Evolutionary conservation across 2,329 filamentous ascomycete species (phyloP).

Genomic region (Alternaria burnsii): DNA sequence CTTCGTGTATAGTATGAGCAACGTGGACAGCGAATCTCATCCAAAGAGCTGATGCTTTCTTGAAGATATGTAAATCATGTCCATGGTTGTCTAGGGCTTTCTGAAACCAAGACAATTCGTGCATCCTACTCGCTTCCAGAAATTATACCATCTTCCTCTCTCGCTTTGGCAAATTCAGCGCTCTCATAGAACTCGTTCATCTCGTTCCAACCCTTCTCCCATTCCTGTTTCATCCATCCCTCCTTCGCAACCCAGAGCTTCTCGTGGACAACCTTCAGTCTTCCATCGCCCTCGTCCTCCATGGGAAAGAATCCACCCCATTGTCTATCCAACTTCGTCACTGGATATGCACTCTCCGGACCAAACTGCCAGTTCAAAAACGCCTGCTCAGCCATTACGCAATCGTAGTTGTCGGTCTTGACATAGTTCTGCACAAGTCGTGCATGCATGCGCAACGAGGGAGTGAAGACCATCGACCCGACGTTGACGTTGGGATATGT

Average conservation of each 20-base stretch:
- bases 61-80: neutral
- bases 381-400: constrained; percentile 45
- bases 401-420: constrained; percentile 42
- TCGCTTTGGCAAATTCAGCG: constrained; percentile 26
- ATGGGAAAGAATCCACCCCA: constrained; percentile 42
- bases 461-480: constrained; percentile 44
- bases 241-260: constrained; percentile 41
- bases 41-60: neutral
- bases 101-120: neutral
- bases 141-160: constrained; percentile 20
- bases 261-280: constrained; percentile 47
- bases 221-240: constrained; percentile 37
- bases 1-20: neutral
- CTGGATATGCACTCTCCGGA: constrained; percentile 38
- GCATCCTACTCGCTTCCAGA: neutral
- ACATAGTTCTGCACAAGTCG: constrained; percentile 45
- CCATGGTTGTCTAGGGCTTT: neutral
- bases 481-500: constrained; percentile 40
- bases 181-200: constrained; percentile 39
- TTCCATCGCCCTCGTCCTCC: constrained; percentile 31
- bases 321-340: constrained; percentile 30
- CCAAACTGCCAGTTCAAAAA: constrained; percentile 48
- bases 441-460: constrained; percentile 39
- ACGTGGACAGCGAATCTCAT: neutral
- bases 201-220: constrained; percentile 35